Base-by-base conservation (phyloP, 2,329 filamentous ascomycete species). In the Alternaria dauci region DNA sequence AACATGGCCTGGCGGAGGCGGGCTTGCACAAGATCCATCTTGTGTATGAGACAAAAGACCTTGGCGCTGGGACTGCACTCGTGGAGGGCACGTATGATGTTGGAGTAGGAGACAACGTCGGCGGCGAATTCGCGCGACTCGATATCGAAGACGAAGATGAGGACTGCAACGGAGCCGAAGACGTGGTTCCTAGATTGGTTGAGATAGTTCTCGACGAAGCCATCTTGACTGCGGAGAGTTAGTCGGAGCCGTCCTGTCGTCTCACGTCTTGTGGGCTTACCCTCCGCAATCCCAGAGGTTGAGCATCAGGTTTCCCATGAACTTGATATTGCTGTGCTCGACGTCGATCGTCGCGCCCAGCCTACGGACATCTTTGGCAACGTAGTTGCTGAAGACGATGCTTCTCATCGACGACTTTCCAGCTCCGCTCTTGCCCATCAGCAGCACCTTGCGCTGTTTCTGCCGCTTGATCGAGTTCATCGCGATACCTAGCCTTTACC, bases 91-190 rank as follows among this genome's bases (percentile, higher is more conserved):
- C 90, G 88, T 70, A 98, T 92, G 77, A 98, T 95, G 68, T 92
- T 91, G 53, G 90, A 89, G 83, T 98, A 99, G 59, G 93, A 97
- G 58, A 94, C 89, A 53, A 98, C 88, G 78, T 99, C 95, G 71
- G 93, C 91, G 64, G 95, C 92, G 71, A 97, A 93, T 78, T 98
- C 95, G 76, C 93, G 91, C 18, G 92, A 96, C 79, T 98, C 95
- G 69, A 98, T 96, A 78, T 99, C 95, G 81, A 99, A 99, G 79
- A 99, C 95, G 83, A 99, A 99, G 80, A 99, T 98, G 59, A 99
- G 87, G 52, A 98, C 95, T 52, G 94, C 94, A 63, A 97, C 95
- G 77, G 95, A 94, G 74, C 90, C 93, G 82, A 99, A 99, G 79
- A 99, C 94, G 81, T 98, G 95, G 57, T 93, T 90, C 61, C 95